A percentile compares a stretch with the other conserved stretches of the same genome.
Evolutionary conservation across 2,329 filamentous ascomycete species (phyloP).

Genomic region (Davidsoniella virescens): DNA sequence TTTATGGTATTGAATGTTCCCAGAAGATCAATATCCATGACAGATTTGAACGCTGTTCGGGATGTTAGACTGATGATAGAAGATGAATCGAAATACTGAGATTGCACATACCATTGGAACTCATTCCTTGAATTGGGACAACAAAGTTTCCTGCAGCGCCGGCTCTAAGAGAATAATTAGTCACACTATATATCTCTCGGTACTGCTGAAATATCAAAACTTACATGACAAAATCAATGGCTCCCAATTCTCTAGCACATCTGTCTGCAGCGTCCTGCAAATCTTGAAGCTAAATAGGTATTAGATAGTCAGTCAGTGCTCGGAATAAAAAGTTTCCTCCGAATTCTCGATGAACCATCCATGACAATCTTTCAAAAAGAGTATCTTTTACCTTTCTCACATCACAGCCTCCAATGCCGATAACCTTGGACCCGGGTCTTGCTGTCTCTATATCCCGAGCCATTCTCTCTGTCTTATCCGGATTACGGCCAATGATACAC

Average conservation of each 20-base stretch:
- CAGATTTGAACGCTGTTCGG: constrained; percentile 60
- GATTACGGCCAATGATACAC: constrained; percentile 81
- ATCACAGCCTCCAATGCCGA: constrained; percentile 68
- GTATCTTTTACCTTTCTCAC: constrained; percentile 49
- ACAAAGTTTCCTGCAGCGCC: constrained; percentile 95
- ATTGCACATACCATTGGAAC: constrained; percentile 40
- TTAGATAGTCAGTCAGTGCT: not conserved
- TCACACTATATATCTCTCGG: no score
- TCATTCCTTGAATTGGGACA: constrained; percentile 65
- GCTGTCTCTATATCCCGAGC: constrained; percentile 71
- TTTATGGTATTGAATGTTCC: constrained; percentile 93
- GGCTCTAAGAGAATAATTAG: constrained; percentile 37
- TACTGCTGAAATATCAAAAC: constrained; percentile 16
- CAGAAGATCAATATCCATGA: constrained; percentile 90
- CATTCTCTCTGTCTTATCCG: constrained; percentile 67
- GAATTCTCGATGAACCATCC: not conserved
- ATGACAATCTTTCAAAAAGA: constrained; percentile 12
- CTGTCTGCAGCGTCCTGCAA: constrained; percentile 59
- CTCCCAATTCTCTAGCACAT: constrained; percentile 68
- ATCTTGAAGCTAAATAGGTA: constrained; percentile 33
- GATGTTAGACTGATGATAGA: not conserved
- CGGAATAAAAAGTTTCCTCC: not conserved
- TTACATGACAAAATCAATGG: constrained; percentile 85
- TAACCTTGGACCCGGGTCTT: constrained; percentile 62
- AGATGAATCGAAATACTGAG: not conserved